A percentile compares a stretch with the other conserved stretches of the same genome.
These are phyloP conservation scores for Irineochytrium annulatum DNA, from an alignment of 192 early-diverging fungal species.

Conservation along the genomic window DNA sequence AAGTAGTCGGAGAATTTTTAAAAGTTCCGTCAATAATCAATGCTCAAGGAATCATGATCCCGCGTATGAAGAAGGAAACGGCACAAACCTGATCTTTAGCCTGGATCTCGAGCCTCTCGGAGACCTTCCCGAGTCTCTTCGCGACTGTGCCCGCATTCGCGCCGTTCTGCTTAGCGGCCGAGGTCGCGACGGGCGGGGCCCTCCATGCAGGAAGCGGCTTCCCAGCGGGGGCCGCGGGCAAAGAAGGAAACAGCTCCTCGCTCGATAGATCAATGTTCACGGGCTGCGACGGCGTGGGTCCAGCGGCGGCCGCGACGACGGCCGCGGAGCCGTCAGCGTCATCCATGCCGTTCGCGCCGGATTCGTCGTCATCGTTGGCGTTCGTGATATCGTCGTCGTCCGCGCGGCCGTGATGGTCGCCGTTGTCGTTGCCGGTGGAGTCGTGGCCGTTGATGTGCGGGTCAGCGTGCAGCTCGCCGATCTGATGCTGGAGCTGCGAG, in stretches of 20 bases:
- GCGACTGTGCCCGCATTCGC: not conserved
- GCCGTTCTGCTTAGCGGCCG: not conserved
- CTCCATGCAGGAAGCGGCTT: slow-evolving; percentile 17
- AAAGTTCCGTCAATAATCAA: no score
- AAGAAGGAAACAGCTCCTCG: slow-evolving; percentile 72
- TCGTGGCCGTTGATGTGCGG: slow-evolving; percentile 6
- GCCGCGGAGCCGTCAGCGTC: not conserved
- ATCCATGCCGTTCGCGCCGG: not conserved
- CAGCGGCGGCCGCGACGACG: not conserved
- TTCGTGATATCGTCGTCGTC: not conserved
- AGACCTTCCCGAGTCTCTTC: slow-evolving; percentile 20
- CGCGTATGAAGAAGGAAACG: not conserved
- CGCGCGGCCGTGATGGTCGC: not conserved
- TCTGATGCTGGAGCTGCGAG: slow-evolving; percentile 26
- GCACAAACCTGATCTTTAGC: slow-evolving; percentile 34
- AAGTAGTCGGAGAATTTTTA: no score
- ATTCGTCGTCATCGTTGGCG: slow-evolving; percentile 6
- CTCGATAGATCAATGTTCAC: slow-evolving; percentile 50
- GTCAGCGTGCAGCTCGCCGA: slow-evolving; percentile 22
- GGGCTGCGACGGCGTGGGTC: not conserved
- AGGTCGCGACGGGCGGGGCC: slow-evolving; percentile 12
- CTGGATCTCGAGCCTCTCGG: slow-evolving; percentile 47
- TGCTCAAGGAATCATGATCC: not conserved
- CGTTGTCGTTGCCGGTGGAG: not conserved
- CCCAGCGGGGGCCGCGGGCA: slow-evolving; percentile 33